Evolutionary conservation across 1,139 yeast genomes (phyloP), one percentile per base, ranked within the genome.

Genomic region (Debaryomycetaceae sp.): DNA sequence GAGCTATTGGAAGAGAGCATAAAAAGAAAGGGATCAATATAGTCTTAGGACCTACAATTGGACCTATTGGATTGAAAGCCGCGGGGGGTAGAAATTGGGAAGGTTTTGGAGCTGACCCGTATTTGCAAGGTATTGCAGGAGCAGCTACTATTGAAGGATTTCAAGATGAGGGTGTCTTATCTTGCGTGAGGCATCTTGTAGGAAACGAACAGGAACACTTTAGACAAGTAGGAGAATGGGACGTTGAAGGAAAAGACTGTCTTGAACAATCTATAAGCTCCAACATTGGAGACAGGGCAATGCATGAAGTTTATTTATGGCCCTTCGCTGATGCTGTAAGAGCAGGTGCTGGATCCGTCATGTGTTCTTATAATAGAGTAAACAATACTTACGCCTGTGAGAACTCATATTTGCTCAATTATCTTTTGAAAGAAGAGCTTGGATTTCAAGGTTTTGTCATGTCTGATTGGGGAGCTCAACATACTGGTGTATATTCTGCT

Each of bases 1-100:
- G 70, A 44, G 83, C 83, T 2, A 60, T 80, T 42, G 87, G 83
- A 3, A 61, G 64, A 44, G 86, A 81, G 51, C 75, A 72, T 47
- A 70, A 66, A 43, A 61, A 57, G 13, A 80, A 80, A 51, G 85
- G 84, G 22, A 81, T 76, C n/a, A 78, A 81, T 52, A 70, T 80
- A 35, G 70, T 75, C 32, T 64, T 81, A 31, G 87, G 85, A 3
- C 87, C 87, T 11, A 70, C 75, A 3, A 64, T 79, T 39, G 85
- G 84, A 0, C 86, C 86, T n/a, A 67, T 79, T 38, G 87, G 86
- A 0, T 61, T 68, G 32, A 76, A 78, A 50, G 85, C 84, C 3
- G 75, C 73, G 33, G 85, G 82, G 6, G 86, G 87, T 5, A 64
- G 86, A 49, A 78, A 75, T 57, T 80, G 84, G 83, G 87, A 81